Conservation (phyloP, 768 basidiomycete genomes). For the Leccinellum luteum region DNA sequence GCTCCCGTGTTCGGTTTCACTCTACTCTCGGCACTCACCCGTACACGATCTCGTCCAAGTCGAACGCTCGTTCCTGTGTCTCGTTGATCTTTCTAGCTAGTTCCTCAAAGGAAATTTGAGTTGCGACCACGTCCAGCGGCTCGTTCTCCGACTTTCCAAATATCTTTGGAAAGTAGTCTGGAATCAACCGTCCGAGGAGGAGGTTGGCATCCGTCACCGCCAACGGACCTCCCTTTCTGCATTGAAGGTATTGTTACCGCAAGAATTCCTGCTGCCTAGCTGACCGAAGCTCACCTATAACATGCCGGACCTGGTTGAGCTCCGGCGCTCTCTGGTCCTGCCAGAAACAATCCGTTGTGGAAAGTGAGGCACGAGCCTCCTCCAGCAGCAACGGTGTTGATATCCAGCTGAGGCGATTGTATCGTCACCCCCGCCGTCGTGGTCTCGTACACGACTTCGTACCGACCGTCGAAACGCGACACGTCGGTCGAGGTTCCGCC, state of each 20-base stretch:
- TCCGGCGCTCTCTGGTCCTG: constrained; percentile 91
- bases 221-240: constrained; percentile 85
- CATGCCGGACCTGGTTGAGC: constrained; percentile 93
- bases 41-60: constrained; percentile 83
- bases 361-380: constrained; percentile 89
- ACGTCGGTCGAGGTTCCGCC: constrained; percentile 97
- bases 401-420: constrained; percentile 90
- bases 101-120: constrained; percentile 61
- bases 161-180: constrained; percentile 92
- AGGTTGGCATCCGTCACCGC: constrained; percentile 95
- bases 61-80: constrained; percentile 53
- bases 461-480: constrained; percentile 86
- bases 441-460: constrained; percentile 92
- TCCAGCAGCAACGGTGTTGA: constrained; percentile 95
- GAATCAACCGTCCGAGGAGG: constrained; percentile 82
- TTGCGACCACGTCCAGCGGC: constrained; percentile 74
- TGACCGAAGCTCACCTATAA: constrained; percentile 56
- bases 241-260: neutral
- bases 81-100: constrained; percentile 71
- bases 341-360: constrained; percentile 85
- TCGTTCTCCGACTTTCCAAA: constrained; percentile 90
- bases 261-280: neutral
- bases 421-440: constrained; percentile 94
- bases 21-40: constrained; percentile 48
- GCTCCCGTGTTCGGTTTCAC: too few relatives aligned